phyloP scores from a whole-genome alignment of 108 stramenopile species.

The Fragilaria crotonensis region DNA sequence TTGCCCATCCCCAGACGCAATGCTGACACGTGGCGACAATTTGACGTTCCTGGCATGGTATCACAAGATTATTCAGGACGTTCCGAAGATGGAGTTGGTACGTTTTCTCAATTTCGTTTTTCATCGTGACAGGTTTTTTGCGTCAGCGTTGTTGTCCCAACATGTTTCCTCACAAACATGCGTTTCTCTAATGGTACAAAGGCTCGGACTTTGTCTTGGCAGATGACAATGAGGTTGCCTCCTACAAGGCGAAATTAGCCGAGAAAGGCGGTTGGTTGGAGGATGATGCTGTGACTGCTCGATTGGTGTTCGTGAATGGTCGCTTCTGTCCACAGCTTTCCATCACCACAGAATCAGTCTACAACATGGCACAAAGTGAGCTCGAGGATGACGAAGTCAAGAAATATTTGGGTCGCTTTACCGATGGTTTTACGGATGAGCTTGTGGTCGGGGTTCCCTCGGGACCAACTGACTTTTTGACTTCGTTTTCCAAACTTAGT shows the following conservation, averaged over 20 bases:
- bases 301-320: constrained; percentile 84
- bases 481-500: constrained; percentile 59
- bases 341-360: constrained; percentile 41
- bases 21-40: constrained; percentile 84
- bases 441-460: constrained; percentile 65
- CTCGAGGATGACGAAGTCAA: constrained; percentile 32
- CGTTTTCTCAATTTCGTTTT: too few relatives aligned
- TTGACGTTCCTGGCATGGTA: constrained; percentile 74
- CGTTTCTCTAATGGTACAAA: neutral
- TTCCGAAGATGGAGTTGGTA: constrained; percentile 35
- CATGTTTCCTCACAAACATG: neutral
- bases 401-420: constrained; percentile 51
- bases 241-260: constrained; percentile 21
- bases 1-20: constrained; percentile 65
- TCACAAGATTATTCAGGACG: constrained; percentile 55
- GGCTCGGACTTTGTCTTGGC: constrained; percentile 12
- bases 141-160: neutral
- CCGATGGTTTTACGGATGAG: constrained; percentile 86
- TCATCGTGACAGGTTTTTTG: too few relatives aligned
- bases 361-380: constrained; percentile 35
- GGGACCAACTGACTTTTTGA: constrained; percentile 37
- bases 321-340: constrained; percentile 66
- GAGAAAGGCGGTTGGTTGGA: constrained; percentile 64
- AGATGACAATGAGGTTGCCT: constrained; percentile 21
- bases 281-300: constrained; percentile 60